phyloP scores from a whole-genome alignment of 176 grass and related monocot genomes.

The Hordeum marinum region DNA sequence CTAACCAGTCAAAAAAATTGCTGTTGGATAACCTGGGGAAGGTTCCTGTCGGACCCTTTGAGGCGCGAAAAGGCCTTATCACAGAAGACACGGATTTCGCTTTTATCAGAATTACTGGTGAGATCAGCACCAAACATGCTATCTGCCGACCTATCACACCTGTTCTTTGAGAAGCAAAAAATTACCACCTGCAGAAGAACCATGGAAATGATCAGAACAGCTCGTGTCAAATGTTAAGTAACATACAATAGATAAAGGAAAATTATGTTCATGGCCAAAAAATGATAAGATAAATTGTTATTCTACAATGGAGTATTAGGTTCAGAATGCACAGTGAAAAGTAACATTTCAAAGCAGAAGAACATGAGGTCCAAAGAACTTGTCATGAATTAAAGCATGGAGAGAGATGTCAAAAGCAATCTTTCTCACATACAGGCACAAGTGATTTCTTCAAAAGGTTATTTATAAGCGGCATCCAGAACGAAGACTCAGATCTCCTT shows the following conservation, averaged over 20 bases:
- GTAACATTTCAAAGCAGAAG: background rate
- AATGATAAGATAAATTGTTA: background rate
- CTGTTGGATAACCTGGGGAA: constrained; percentile 66
- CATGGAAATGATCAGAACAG: constrained; percentile 21
- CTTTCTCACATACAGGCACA: constrained; percentile 67
- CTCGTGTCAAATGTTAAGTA: constrained; percentile 14
- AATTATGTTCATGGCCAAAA: constrained; percentile 3
- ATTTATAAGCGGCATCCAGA: constrained; percentile 84
- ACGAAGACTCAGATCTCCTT: constrained; percentile 66
- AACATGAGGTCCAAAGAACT: constrained; percentile 1
- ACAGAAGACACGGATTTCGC: constrained; percentile 96
- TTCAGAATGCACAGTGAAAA: constrained; percentile 28
- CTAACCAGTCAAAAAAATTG: constrained; percentile 12
- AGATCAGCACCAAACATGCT: constrained; percentile 75
- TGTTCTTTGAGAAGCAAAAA: constrained; percentile 97
- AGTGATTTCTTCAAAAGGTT: constrained; percentile 87
- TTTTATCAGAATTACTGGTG: constrained; percentile 87
- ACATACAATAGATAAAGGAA: constrained; percentile 6
- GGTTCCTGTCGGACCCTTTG: constrained; percentile 89
- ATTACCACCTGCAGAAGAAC: constrained; percentile 70
- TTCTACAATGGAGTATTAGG: background rate
- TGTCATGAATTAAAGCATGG: background rate
- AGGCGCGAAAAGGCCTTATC: constrained; percentile 97
- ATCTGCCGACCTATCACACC: constrained; percentile 93
- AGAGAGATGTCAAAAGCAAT: constrained; percentile 18